Evolutionary conservation across 148 eudicot species (phyloP).

Genomic region (Rhododendron kiyosumense): DNA sequence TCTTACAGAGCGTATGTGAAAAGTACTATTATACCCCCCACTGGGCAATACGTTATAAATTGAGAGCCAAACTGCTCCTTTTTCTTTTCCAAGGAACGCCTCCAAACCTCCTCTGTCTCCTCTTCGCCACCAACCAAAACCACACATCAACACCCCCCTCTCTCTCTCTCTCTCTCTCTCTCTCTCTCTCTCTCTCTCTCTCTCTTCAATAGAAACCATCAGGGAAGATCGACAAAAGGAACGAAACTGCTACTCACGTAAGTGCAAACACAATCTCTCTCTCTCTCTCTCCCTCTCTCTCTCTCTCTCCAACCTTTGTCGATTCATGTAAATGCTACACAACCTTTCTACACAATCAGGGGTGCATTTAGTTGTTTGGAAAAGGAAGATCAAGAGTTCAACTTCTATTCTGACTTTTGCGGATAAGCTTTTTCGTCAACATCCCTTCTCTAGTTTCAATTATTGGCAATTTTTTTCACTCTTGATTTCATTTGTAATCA

Average conservation of each 20-base stretch:
- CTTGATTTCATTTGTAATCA: neutral
- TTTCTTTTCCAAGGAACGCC: slow-evolving; percentile 30
- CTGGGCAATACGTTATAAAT: neutral
- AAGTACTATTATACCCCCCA: neutral
- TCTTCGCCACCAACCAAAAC: slow-evolving; percentile 15
- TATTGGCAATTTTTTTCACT: neutral
- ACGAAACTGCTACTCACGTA: neutral
- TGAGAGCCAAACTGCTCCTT: slow-evolving; percentile 10
- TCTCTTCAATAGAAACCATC: slow-evolving; percentile 11
- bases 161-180: slow-evolving; percentile 8
- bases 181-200: slow-evolving; percentile 6
- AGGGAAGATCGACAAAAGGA: slow-evolving; percentile 2
- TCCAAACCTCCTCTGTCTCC: slow-evolving; percentile 10
- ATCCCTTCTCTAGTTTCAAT: neutral
- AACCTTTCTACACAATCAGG: no score
- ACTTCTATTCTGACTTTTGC: no score
- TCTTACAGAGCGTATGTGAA: neutral
- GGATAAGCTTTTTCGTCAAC: no score
- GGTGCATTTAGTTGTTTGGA: no score
- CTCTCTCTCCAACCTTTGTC: neutral
- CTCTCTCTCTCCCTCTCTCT: neutral
- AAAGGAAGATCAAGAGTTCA: no score
- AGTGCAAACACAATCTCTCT: neutral
- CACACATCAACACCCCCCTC: neutral
- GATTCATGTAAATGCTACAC: slow-evolving; percentile 8